phyloP scores from a whole-genome alignment of 805 yeast genomes.

The Lipomyces sp. region DNA sequence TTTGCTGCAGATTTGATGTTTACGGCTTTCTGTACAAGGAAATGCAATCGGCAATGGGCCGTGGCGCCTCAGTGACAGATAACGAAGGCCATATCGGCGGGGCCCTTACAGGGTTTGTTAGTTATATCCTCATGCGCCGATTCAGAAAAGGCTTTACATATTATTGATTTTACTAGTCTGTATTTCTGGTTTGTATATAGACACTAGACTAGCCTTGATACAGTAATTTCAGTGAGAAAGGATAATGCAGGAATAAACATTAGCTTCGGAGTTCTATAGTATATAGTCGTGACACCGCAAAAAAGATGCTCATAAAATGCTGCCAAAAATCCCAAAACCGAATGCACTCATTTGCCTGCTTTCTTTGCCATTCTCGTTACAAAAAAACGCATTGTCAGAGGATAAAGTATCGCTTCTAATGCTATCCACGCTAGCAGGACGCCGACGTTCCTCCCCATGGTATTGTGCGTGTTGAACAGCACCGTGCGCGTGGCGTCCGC shows the following conservation, averaged over 20 bases:
- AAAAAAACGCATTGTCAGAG: slow-evolving; percentile 20
- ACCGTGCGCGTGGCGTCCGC: slow-evolving; percentile 59
- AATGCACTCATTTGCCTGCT: too few relatives aligned
- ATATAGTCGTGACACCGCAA: too few relatives aligned
- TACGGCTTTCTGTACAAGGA: slow-evolving; percentile 1
- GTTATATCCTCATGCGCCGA: slow-evolving; percentile 8
- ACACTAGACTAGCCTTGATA: too few relatives aligned
- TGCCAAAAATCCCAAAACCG: too few relatives aligned
- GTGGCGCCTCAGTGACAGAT: not conserved
- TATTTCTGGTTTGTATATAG: not conserved
- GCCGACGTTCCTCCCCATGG: slow-evolving; percentile 60
- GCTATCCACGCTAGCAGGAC: slow-evolving; percentile 60
- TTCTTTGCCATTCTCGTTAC: too few relatives aligned
- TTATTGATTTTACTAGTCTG: slow-evolving; percentile 1
- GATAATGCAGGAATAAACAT: too few relatives aligned
- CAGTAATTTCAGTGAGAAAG: too few relatives aligned
- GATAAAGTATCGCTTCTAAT: slow-evolving; percentile 37
- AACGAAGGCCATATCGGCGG: slow-evolving; percentile 16
- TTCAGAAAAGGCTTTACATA: slow-evolving; percentile 10
- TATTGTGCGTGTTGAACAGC: slow-evolving; percentile 54
- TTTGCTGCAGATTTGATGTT: slow-evolving; percentile 3
- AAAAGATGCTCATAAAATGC: too few relatives aligned
- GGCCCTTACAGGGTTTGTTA: slow-evolving; percentile 4
- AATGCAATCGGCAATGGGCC: slow-evolving; percentile 2
- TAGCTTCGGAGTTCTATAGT: too few relatives aligned